Evolutionary conservation across 495 filamentous ascomycete genomes (phyloP), one percentile per base, ranked within the genome.

Genomic region (Umbilicaria muhlenbergii): DNA sequence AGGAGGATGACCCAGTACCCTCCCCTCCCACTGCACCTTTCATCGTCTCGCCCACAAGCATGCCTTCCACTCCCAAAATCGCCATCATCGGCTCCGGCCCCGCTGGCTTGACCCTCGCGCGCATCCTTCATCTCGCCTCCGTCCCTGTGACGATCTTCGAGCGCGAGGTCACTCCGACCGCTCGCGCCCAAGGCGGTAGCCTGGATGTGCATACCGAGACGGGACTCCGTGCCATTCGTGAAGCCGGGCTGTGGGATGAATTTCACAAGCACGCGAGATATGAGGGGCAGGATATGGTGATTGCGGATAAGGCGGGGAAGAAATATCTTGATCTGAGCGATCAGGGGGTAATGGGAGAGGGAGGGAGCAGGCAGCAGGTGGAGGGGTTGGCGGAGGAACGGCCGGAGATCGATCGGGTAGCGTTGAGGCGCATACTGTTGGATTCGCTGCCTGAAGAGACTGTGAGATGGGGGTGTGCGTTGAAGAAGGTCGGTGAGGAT

Each of bases 51-150:
- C 16, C 17, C 14, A 34, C 45, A 41, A 24, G 15, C 3, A 36
- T 33, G 17, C 41, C n/a, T n/a, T n/a, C 43, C 31, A 24, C 51
- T 52, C 45, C 59, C 38, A 55, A 34, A 40, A 71, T 78, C 36
- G 74, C 73, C 32, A 75, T 78, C 48, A 58, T 76, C 32, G 74
- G 75, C 47, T 74, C 58, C 34, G 77, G 75, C 4, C 76, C 74
- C 16, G 66, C 62, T 3, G 76, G 77, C 18, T 61, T 75, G 15
- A 71, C 68, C 3, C 64, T 80, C 11, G 73, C 69, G n/a, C 61
- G 64, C 36, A 59, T 81, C 33, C 66, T 81, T 11, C 60, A 70
- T 40, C 47, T 51, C 19, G 52, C 63, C 36, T 51, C 53, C 17
- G 70, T 76, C 43, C 47, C 54, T n/a, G 62, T 57, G 40, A 62